Percentiles rank a stretch among this genome's conserved stretches.
Evolutionary conservation across 1,139 yeast species (phyloP).

Genomic region (Lodderomyces theae): DNA sequence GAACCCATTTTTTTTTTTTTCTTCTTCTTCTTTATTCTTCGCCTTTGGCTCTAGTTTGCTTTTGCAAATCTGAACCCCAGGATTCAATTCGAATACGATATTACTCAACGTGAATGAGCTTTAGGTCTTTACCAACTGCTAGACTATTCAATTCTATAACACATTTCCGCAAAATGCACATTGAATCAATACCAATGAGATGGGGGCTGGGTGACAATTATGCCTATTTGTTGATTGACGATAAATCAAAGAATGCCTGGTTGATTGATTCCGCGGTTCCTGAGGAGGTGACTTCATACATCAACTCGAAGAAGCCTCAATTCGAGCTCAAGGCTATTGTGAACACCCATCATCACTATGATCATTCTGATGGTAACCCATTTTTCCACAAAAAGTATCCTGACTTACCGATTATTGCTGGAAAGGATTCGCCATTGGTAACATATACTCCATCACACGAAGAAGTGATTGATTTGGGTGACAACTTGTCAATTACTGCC

Average conservation of each 20-base stretch:
- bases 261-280: slow-evolving; percentile 92
- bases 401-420: slow-evolving; percentile 75
- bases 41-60: no score
- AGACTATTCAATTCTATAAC: slow-evolving; percentile 5
- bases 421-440: slow-evolving; percentile 73
- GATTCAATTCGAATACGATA: no score
- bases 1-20: neutral
- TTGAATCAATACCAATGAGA: slow-evolving; percentile 83
- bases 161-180: slow-evolving; percentile 63
- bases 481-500: slow-evolving; percentile 65
- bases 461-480: slow-evolving; percentile 64
- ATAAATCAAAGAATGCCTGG: slow-evolving; percentile 68
- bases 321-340: slow-evolving; percentile 67
- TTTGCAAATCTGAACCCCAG: no score
- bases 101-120: slow-evolving; percentile 4
- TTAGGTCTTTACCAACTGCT: slow-evolving; percentile 4
- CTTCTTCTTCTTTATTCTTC: neutral
- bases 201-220: slow-evolving; percentile 95
- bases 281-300: slow-evolving; percentile 41
- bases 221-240: slow-evolving; percentile 74
- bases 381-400: slow-evolving; percentile 43
- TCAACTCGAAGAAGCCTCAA: slow-evolving; percentile 20
- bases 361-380: slow-evolving; percentile 88
- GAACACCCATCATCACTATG: slow-evolving; percentile 94
- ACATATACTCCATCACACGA: slow-evolving; percentile 63